phyloP scores from a whole-genome alignment of 805 yeast genomes.

The Lachancea fermentati region DNA sequence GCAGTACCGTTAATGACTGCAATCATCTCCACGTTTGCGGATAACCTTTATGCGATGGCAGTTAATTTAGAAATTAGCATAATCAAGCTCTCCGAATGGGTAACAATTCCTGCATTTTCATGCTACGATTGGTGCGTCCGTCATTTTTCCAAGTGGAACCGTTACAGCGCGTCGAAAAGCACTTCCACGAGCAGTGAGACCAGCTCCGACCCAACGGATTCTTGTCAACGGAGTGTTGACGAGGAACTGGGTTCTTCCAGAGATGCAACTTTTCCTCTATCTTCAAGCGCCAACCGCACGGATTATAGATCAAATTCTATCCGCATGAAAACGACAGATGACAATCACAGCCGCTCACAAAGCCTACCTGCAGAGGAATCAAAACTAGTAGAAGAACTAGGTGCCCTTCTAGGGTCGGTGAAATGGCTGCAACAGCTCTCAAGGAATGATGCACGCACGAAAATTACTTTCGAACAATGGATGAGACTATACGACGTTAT shows the following conservation, averaged over 20 bases:
- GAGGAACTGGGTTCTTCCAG: too few species aligned
- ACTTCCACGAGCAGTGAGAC: too few species aligned
- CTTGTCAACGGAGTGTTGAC: too few species aligned
- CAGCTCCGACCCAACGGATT: too few species aligned
- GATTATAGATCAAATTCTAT: too few species aligned
- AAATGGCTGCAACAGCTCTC: conserved; percentile 7
- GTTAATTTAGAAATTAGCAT: conserved; percentile 18
- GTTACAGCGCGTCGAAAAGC: too few species aligned
- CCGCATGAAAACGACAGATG: too few species aligned
- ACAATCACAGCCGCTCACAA: too few species aligned
- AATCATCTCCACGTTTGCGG: conserved; percentile 67
- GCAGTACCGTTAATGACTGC: conserved; percentile 89
- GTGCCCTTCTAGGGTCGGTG: conserved; percentile 1
- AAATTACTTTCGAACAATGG: conserved; percentile 53
- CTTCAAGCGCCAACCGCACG: too few species aligned
- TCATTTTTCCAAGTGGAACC: too few species aligned
- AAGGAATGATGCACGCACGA: conserved; percentile 4
- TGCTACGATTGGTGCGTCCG: too few species aligned
- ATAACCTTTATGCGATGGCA: conserved; percentile 30
- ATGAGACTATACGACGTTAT: conserved; percentile 31
- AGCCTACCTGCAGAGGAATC: not conserved
- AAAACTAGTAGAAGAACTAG: conserved; percentile 1
- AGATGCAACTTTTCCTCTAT: too few species aligned
- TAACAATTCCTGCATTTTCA: not conserved
- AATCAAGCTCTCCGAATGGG: not conserved